Evolutionary conservation across 768 basidiomycete genomes (phyloP), one percentile per base, ranked within the genome.

Genomic region (Suillus alpinus): DNA sequence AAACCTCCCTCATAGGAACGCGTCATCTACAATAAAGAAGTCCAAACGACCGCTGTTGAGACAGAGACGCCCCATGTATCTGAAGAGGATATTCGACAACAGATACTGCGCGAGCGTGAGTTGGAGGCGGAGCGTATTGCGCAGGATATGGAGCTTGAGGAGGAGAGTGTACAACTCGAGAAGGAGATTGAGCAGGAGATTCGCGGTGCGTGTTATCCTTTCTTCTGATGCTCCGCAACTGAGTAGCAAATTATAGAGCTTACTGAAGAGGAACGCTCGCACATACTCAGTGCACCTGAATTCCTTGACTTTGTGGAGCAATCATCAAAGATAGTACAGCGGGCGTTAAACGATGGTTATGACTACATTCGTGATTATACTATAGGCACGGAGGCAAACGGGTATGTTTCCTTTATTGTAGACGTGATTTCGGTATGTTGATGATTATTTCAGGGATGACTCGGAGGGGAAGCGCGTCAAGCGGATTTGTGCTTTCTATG

Each of bases 281-380:
- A 85, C 64, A 92, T 98, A 56, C 80, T 94, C 63, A 78, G 87
- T n/a, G 90, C 90, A 8, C 92, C 95, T 0, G 94, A 95, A 69
- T 98, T 98, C 72, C 75, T 92, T 16, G 91, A 94, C 64, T 99
- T 99, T 72, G 87, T 99, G 16, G 94, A 97, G 70, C 86, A 91
- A 67, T 95, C 94, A 9, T 94, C 92, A 23, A 96, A 96, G 77
- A 94, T 98, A 50, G 86, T 98, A 12, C 94, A 98, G 72, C 82
- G 97, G 55, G 97, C 96, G 23, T 76, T 98, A 63, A 97, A 92
- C 69, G 97, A 98, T 68, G 86, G 86, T 31, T 99, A 99, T 73
- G 97, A 99, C 73, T 98, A 98, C 68, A 93, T 94, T 66, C 87
- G 91, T 37, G 97, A 99, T 76, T 99, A 99, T 70, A 92, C 91